Conservation (phyloP, 2,329 filamentous ascomycete species). For the Penicillium sp. region DNA sequence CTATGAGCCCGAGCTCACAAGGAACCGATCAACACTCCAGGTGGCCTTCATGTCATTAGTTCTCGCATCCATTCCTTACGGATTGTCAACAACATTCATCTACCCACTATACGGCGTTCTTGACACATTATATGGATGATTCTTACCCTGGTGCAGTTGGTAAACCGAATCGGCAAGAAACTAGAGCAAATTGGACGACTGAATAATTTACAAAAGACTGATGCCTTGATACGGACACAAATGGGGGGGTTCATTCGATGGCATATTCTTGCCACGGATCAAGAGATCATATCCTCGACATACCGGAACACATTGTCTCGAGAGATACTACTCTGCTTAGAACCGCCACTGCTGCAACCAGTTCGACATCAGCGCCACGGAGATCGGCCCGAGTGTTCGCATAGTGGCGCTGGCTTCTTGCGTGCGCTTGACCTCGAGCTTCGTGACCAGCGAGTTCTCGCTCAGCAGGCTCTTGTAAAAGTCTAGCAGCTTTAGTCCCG, state of each 20-base stretch:
- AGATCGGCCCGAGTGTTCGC: conserved; percentile 43
- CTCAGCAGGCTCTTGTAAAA: conserved; percentile 45
- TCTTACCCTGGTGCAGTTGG: too few relatives aligned
- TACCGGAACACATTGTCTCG: too few relatives aligned
- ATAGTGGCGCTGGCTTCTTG: conserved; percentile 46
- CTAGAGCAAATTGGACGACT: too few relatives aligned
- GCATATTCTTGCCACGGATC: too few relatives aligned
- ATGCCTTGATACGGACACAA: too few relatives aligned
- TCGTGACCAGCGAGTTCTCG: conserved; percentile 29
- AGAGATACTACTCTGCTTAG: too few relatives aligned
- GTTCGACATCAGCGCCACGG: conserved; percentile 46
- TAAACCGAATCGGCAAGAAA: too few relatives aligned
- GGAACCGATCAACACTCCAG: conserved; percentile 51
- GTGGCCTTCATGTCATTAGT: conserved; percentile 51
- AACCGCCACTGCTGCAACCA: conserved; percentile 32
- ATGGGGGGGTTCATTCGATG: too few relatives aligned
- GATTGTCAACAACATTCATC: conserved; percentile 64
- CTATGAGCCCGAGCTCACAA: conserved; percentile 63
- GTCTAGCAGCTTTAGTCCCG: conserved; percentile 54
- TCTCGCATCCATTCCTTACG: conserved; percentile 69
- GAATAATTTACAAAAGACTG: too few relatives aligned
- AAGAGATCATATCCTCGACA: too few relatives aligned
- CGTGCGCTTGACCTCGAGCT: conserved; percentile 47
- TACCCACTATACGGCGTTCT: conserved; percentile 55
- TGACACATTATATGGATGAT: too few relatives aligned